Evolutionary conservation across 2,329 filamentous ascomycete species (phyloP), one percentile per base, ranked within the genome.

Genomic region (Aspergillus transmontanensis): DNA sequence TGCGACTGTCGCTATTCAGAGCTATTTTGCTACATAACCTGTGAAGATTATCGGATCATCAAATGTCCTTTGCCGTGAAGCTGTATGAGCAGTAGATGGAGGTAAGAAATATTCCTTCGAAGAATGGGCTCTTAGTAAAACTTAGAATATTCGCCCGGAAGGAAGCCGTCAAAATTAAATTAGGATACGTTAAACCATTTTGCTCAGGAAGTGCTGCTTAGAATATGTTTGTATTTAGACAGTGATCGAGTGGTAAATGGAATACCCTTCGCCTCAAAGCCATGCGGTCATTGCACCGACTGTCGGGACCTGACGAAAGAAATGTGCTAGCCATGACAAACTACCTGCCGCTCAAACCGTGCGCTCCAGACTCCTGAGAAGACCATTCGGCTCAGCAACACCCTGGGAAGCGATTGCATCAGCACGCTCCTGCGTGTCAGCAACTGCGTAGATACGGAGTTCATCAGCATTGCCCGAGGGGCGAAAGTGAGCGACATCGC

Each of bases 381-480:
- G 64, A 5, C 73, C 72, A 55, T 73, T 65, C 6, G 73, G 72
- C 34, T 76, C 72, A 26, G 64, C 64, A 28, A 73, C 66, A 16
- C 72, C 74, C 39, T 69, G 64, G 1, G 58, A 61, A 11, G 69
- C 70, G 55, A 76, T 75, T 4, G 61, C 65, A 58, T 76, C 73
- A 1, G 73, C 74, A 11, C 73, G 73, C 39, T 68, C 69, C 64
- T 75, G 73, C 3, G 60, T 68, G 58, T 76, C 68, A 12, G 72
- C 72, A 19, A 76, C 73, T 36, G 73, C 64, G 54, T 76, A 76
- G 41, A 76, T 75, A 12, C 74, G 73, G 2, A 76, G 68, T 46
- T 76, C 73, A 64, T 76, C 73, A 12, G 74, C 73, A 32, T 75
- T 76, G 6, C 74, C 74, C 11, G 74, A 76, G 5, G 74, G 74